Base-by-base conservation (phyloP, 2,329 filamentous ascomycete genomes). In the Fonsecaea multimorphosa region DNA sequence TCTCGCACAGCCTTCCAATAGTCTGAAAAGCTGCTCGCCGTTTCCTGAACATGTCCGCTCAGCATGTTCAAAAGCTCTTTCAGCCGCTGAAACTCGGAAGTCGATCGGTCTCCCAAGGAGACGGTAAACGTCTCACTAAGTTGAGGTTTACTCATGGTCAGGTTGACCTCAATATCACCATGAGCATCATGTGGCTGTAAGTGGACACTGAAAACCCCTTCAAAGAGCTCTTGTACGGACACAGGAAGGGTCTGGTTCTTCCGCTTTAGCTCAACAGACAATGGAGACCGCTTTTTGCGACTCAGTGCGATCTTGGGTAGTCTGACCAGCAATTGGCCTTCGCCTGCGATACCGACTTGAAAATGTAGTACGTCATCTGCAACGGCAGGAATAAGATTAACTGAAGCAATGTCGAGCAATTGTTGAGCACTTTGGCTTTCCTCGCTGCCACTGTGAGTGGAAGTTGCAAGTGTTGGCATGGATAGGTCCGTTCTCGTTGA, bases 191-290 rank as follows among this genome's bases (percentile, higher is more conserved):
- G 79, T 51, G 79, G 77, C 57, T 83, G 79, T 16, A 86, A 73
- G 31, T 80, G 79, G 40, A 86, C 74, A 14, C 82, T 79, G 68
- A 86, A 86, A 7, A 85, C 81, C 8, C 83, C 83, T 36, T 84
- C 81, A 63, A 85, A 83, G 8, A 85, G 77, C 52, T 78, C 79
- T 40, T 81, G 81, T n/a, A 83, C 74, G 64, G 82, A 77, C 63
- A 82, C 79, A 29, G 81, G 72, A 53, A 82, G 73, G 36, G 75
- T 68, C 16, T 76, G 74, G 29, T 78, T 78, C n/a, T 74, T 73
- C 58, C 81, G 80, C 31, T 74, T 78, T 54, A 87, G 78, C 54
- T 79, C 78, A 40, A 87, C 81, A 58, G 80, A 77, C 61, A 87
- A 80, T 14, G 78, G 77, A 8, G 64, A 63, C 16, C 78, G 77